A percentile compares a stretch with the other conserved stretches of the same genome.
phyloP scores from a whole-genome alignment of 2,329 filamentous ascomycete genomes.

The Pseudocercospora vitis region DNA sequence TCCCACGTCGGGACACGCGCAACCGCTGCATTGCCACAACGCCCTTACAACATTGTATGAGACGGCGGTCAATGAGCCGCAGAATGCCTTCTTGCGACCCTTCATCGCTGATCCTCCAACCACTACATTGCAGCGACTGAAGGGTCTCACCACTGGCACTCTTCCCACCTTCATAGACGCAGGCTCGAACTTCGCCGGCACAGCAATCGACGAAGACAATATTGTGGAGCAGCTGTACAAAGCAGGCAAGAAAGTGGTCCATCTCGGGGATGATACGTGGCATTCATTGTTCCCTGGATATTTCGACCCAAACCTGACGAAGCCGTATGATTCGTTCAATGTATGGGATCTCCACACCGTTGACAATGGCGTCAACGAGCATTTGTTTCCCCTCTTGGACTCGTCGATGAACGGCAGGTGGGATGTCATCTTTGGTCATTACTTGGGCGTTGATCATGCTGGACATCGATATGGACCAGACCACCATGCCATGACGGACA shows the following conservation, averaged over 20 bases:
- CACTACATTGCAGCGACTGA: slow-evolving; percentile 85
- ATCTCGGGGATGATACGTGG: slow-evolving; percentile 98
- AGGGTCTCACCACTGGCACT: slow-evolving; percentile 92
- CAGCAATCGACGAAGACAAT: slow-evolving; percentile 92
- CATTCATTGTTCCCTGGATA: slow-evolving; percentile 88
- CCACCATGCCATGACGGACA: slow-evolving; percentile 86
- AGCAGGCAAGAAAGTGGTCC: slow-evolving; percentile 75
- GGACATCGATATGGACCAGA: slow-evolving; percentile 94
- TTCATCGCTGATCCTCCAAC: slow-evolving; percentile 98
- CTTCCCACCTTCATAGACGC: slow-evolving; percentile 91
- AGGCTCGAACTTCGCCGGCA: slow-evolving; percentile 93
- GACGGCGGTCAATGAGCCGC: slow-evolving; percentile 69
- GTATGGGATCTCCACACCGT: slow-evolving; percentile 97
- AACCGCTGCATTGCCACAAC: slow-evolving; percentile 73
- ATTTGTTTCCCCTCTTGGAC: slow-evolving; percentile 80
- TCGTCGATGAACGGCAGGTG: slow-evolving; percentile 66
- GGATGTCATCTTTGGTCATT: slow-evolving; percentile 95
- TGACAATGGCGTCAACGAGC: slow-evolving; percentile 89
- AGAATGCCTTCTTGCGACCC: slow-evolving; percentile 83
- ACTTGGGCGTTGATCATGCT: slow-evolving; percentile 93
- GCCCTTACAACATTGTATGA: slow-evolving; percentile 85
- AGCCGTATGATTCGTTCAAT: slow-evolving; percentile 93
- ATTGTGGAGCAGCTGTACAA: slow-evolving; percentile 63
- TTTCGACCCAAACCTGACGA: slow-evolving; percentile 83
- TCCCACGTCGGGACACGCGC: slow-evolving; percentile 48